phyloP scores from a whole-genome alignment of 208 protist species.

The Trypanosoma avium region DNA sequence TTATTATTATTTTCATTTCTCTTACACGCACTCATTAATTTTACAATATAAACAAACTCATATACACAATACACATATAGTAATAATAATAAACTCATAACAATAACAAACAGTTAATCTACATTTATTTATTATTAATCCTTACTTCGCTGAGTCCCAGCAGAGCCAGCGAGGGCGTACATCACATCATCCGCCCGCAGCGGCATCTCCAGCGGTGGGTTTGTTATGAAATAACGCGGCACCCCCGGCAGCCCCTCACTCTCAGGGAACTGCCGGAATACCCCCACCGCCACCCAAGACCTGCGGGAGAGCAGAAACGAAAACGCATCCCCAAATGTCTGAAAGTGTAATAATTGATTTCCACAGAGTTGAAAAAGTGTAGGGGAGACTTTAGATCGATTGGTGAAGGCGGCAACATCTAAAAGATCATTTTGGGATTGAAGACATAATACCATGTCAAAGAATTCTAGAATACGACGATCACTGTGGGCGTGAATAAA shows the following conservation, averaged over 20 bases:
- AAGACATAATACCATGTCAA: conserved; percentile 78
- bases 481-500: conserved; percentile 82
- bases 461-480: conserved; percentile 71
- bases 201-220: conserved; percentile 69
- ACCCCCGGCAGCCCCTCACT: conserved; percentile 50
- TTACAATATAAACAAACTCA: no score
- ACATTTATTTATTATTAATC: no score
- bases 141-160: not conserved
- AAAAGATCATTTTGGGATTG: conserved; percentile 60
- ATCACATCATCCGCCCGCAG: conserved; percentile 82
- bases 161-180: conserved; percentile 49
- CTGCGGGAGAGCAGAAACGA: conserved; percentile 67
- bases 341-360: conserved; percentile 66
- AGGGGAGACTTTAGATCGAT: conserved; percentile 31
- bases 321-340: conserved; percentile 82
- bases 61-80: no score
- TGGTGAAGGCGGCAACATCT: conserved; percentile 61
- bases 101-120: no score
- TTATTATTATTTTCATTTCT: no score
- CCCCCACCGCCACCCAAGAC: conserved; percentile 76
- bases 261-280: conserved; percentile 76
- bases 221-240: conserved; percentile 88
- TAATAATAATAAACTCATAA: no score
- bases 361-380: conserved; percentile 82
- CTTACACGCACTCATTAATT: no score